These are phyloP conservation scores for Cephaloascus albidus DNA, from an alignment of 805 yeast genomes.

Conservation along the genomic window DNA sequence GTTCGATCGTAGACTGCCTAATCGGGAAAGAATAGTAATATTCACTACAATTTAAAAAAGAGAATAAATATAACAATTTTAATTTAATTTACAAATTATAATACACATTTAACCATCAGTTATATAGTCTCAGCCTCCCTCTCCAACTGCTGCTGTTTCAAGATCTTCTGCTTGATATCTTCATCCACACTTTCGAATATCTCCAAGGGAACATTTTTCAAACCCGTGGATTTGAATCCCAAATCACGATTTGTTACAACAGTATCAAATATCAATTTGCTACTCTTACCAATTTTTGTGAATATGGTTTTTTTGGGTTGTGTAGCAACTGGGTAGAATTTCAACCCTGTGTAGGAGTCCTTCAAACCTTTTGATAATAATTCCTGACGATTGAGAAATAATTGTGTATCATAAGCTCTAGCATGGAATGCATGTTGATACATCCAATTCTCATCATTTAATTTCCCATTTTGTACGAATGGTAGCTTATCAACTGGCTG, in stretches of 20 bases:
- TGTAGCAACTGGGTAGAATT: conserved; percentile 62
- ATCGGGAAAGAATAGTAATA: too few relatives aligned
- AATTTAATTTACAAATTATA: too few relatives aligned
- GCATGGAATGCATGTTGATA: conserved; percentile 77
- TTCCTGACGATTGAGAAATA: conserved; percentile 48
- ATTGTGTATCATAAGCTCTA: conserved; percentile 55
- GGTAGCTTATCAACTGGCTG: conserved; percentile 12
- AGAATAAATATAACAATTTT: too few relatives aligned
- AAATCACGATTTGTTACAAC: conserved; percentile 32
- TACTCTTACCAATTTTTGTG: conserved; percentile 14
- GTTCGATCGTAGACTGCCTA: too few relatives aligned
- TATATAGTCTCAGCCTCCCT: too few relatives aligned
- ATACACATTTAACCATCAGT: too few relatives aligned
- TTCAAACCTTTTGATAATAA: conserved; percentile 48
- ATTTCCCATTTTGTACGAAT: conserved; percentile 29
- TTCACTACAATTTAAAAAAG: too few relatives aligned
- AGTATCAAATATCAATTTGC: conserved; percentile 37
- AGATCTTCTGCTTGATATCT: conserved; percentile 49
- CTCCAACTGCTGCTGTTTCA: conserved; percentile 51
- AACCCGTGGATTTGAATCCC: conserved; percentile 52
- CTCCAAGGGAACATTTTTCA: conserved; percentile 46
- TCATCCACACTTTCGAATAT: conserved; percentile 51
- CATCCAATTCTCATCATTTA: conserved; percentile 74
- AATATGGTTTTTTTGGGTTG: conserved; percentile 51
- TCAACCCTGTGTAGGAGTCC: conserved; percentile 81